Evolutionary conservation across 805 yeast species (phyloP).

Genomic region (Hanseniaspora meyeri): DNA sequence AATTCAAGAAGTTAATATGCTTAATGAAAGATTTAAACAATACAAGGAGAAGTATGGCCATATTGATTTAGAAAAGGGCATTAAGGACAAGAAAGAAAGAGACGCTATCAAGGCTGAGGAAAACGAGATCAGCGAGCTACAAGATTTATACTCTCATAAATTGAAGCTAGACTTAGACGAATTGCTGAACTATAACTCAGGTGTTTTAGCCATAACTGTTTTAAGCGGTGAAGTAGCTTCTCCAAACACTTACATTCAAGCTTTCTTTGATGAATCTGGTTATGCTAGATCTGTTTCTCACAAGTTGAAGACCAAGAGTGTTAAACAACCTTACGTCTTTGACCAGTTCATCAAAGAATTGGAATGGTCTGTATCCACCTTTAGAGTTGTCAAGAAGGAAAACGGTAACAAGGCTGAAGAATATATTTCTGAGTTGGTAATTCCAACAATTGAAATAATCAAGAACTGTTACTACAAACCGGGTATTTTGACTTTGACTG

Average conservation of each 20-base stretch:
- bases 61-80: constrained; percentile 26
- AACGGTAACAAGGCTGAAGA: constrained; percentile 45
- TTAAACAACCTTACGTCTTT: constrained; percentile 42
- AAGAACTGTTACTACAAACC: constrained; percentile 55
- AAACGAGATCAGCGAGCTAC: constrained; percentile 26
- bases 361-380: constrained; percentile 53
- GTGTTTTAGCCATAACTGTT: constrained; percentile 62
- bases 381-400: constrained; percentile 49
- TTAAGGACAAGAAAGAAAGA: constrained; percentile 22
- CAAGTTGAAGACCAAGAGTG: constrained; percentile 29
- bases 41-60: constrained; percentile 25
- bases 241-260: constrained; percentile 55
- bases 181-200: constrained; percentile 49
- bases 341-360: constrained; percentile 70
- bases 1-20: constrained; percentile 42
- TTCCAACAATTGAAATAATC: constrained; percentile 57
- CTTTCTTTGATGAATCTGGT: constrained; percentile 64
- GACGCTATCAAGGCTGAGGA: constrained; percentile 25
- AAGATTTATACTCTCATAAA: constrained; percentile 32
- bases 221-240: constrained; percentile 44
- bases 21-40: constrained; percentile 29
- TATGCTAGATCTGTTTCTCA: constrained; percentile 51
- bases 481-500: constrained; percentile 41
- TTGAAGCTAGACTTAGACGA: constrained; percentile 46
- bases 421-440: constrained; percentile 45